Conservation (phyloP, 2,329 filamentous ascomycete species). For the Hypoxylon sp. region DNA sequence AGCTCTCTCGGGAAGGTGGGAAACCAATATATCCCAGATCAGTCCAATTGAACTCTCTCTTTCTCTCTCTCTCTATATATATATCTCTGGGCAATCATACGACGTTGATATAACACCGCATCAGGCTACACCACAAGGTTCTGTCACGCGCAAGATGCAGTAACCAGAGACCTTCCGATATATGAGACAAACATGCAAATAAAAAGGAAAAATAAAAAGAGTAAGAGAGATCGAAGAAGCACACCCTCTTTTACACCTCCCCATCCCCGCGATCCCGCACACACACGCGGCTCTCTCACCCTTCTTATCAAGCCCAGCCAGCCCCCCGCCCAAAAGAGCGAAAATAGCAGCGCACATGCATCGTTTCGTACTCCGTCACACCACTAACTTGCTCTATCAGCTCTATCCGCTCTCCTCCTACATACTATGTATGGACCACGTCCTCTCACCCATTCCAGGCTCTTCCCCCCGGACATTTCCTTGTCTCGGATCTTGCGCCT, state of each 20-base stretch:
- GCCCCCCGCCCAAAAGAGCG: background rate
- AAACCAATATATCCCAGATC: background rate
- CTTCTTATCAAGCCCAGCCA: background rate
- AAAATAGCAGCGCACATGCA: constrained; percentile 3
- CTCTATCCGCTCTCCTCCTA: no score
- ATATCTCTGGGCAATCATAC: background rate
- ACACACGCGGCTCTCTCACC: constrained; percentile 1
- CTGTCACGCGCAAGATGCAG: background rate
- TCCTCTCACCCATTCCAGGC: no score
- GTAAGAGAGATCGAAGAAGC: background rate
- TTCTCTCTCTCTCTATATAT: no score
- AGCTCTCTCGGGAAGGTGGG: background rate
- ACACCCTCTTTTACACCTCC: constrained; percentile 5
- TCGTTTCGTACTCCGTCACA: constrained; percentile 9
- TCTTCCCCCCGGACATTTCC: background rate
- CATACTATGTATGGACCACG: no score
- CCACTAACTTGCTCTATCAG: background rate
- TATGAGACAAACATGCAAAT: background rate
- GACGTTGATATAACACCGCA: constrained; percentile 17
- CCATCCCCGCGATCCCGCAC: background rate
- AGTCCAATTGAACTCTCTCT: constrained; percentile 7
- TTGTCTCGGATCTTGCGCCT: constrained; percentile 33
- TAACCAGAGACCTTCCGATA: background rate
- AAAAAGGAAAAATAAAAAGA: background rate
- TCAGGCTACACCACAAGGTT: constrained; percentile 16